Evolutionary conservation across 768 basidiomycete species (phyloP), one percentile per base, ranked within the genome.

Genomic region (Pleurotus pulmonarius): DNA sequence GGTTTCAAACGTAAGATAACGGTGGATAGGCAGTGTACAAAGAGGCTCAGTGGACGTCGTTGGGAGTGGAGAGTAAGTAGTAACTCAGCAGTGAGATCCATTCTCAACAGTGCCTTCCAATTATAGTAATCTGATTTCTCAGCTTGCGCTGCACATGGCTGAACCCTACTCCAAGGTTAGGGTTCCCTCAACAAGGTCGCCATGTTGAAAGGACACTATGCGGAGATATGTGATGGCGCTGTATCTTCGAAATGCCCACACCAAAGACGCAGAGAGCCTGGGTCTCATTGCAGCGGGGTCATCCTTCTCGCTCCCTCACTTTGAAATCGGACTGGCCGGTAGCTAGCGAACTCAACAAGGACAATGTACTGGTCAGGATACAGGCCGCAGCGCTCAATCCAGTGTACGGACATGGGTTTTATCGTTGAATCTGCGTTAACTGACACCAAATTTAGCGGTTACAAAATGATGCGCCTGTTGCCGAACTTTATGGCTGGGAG

Each of bases 401-500:
- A 8, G 52, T 61, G 29, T 56, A 53, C 22, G 51, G 8, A 5
- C 13, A 26, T 47, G 6, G 20, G 29, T 16, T 20, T 6, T 22
- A 0, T 38, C 12, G 11, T n/a, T 34, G n/a, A n/a, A 18, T 26
- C 25, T 9, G 37, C 46, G 3, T 18, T 16, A 8, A 37, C 48
- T 34, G 13, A 49, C 37, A 11, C 20, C 25, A n/a, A 16, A 4
- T 16, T n/a, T 20, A 83, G 81, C 37, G 77, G 75, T 0, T 80
- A 75, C 65, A 83, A 82, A 60, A 0, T 76, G 2, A 77, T 82
- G 74, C 56, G 59, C 1, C 0, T 63, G 2, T 15, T 75, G 11
- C 79, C 79, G 11, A 73, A 69, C 25, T 66, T 73, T 45, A 16
- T 83, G 4, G 68, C 70, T 6, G 59, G 58, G 9, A 69, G 75